Percentiles rank a stretch among this genome's conserved stretches.
Conservation (phyloP, 805 yeast species). For the Zygosaccharomyces lentus region DNA sequence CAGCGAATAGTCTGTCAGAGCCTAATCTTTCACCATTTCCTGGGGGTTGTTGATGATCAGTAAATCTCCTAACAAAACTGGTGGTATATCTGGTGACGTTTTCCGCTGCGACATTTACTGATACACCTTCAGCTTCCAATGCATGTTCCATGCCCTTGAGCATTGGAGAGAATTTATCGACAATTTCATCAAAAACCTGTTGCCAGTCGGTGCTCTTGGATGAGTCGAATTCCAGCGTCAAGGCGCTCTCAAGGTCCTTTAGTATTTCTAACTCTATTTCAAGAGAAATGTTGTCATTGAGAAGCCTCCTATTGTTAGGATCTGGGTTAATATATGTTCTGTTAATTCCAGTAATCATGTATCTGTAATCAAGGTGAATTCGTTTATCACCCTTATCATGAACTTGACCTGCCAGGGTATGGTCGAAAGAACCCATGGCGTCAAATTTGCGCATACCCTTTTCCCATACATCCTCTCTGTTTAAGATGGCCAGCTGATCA, state of each 20-base stretch:
- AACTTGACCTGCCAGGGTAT: conserved; percentile 42
- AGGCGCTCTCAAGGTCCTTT: conserved; percentile 32
- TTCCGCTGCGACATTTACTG: conserved; percentile 19
- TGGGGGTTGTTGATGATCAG: conserved; percentile 19
- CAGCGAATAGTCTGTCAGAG: conserved; percentile 36
- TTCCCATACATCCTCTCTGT: conserved; percentile 27
- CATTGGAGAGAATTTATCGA: conserved; percentile 50
- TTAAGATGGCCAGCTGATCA: conserved; percentile 22
- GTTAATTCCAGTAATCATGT: conserved; percentile 51
- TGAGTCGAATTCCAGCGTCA: conserved; percentile 38
- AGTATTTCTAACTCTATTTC: conserved; percentile 37
- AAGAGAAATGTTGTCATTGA: conserved; percentile 36
- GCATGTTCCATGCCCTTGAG: conserved; percentile 41
- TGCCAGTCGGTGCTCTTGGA: conserved; percentile 52
- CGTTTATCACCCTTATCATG: conserved; percentile 49
- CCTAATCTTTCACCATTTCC: conserved; percentile 17
- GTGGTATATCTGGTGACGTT: conserved; percentile 41
- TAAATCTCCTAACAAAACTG: conserved; percentile 46
- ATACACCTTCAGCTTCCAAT: conserved; percentile 20
- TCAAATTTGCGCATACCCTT: conserved; percentile 18
- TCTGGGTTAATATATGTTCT: conserved; percentile 47
- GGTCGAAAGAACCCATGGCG: conserved; percentile 42
- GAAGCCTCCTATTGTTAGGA: conserved; percentile 41
- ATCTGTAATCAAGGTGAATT: conserved; percentile 48
- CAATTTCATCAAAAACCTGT: conserved; percentile 43